Base-by-base conservation (phyloP, 2,329 filamentous ascomycete genomes). In the Claviceps humidiphila region DNA sequence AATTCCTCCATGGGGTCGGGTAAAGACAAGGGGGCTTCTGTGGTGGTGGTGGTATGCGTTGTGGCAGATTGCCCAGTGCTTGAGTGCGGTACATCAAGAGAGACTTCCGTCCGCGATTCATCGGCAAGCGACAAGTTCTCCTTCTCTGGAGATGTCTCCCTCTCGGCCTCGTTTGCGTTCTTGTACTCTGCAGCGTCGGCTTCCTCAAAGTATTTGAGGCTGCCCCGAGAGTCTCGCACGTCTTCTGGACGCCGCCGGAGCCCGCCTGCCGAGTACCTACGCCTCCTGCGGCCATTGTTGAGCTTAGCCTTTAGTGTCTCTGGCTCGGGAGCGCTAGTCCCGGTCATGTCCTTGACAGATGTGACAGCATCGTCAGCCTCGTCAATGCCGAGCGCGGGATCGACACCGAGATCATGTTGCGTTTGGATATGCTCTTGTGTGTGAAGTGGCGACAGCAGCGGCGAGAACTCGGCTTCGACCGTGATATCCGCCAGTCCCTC, bases 121-220 rank as follows among this genome's bases (percentile, higher is more conserved):
- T 39, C 4, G 14, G 34, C 11, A 6, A 3, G 24, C 17, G n/a
- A 5, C 16, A 4, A 5, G 8, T 39, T 17, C 39, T 53, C 45
- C 7, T 26, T 50, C 5, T 52, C 50, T 17, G 30, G 22, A 6
- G 43, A 45, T 2, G 46, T 16, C 2, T 40, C 50, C 20, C 16
- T 52, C 22, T 20, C 8, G 17, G 45, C 20, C 30, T 53, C 54
- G 20, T 52, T 51, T 22, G 58, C 58, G 37, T 63, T 59, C 43
- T 82, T 81, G 66, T 91, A 89, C 2, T 81, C 87, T 43, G 82
- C 82, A 61, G 94, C 91, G 22, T 90, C 89, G 30, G 91, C 88
- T 59, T 94, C 87, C 61, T 95, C 89, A 60, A 86, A 90, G 59
- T 90, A 95, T 64, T 95, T 84, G n/a, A 96, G 74, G 56, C 87